Base-by-base conservation (phyloP, 2,329 filamentous ascomycete genomes). In the Ceratocystis ficicola region DNA sequence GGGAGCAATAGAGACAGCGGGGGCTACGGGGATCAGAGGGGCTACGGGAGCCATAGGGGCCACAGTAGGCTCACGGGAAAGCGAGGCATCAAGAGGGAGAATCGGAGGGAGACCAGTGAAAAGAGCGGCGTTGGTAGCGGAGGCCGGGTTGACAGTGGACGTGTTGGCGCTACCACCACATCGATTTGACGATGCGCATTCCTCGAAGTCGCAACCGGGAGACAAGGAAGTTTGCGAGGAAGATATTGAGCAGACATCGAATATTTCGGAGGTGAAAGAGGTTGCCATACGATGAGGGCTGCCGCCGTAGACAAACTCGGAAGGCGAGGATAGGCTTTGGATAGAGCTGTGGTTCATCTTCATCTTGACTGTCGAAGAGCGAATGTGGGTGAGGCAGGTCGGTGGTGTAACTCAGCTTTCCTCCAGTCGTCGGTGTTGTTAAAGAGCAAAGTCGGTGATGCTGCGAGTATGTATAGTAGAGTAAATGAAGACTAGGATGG, bases 221-320 rank as follows among this genome's bases (percentile, higher is more conserved):
- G 87, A 87, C 36, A 89, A 90, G 70, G 88, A 89, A 66, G 87
- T 87, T 72, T 86, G 84, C 79, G 90, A 77, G 52, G 87, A 86
- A 68, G 85, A 83, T 73, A 83, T 83, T 10, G 66, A 62, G 25
- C 55, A 61, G 41, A 10, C 20, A 30, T 67, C 63, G 5, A 62
- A 67, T 17, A 62, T 30, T 7, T 57, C 48, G 8, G 66, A 67
- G n/a, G 48, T 50, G n/a, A 57, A 52, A 7, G 44, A 66, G 20
- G 62, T 50, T 44, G 61, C 44, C 36, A 66, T 66, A 17, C 41
- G 61, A 22, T 63, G 28, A 22, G 65, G 60, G 10, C 46, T 64
- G 20, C 36, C 32, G 46, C 52, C 70, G 68, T 77, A 75, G 70
- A 76, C 73, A 69, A 75, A 74, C 75, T 77, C 76, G 73, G 79